These are phyloP conservation scores for Posidonia oceanica DNA, from an alignment of 116 monocot genomes.

Conservation along the genomic window DNA sequence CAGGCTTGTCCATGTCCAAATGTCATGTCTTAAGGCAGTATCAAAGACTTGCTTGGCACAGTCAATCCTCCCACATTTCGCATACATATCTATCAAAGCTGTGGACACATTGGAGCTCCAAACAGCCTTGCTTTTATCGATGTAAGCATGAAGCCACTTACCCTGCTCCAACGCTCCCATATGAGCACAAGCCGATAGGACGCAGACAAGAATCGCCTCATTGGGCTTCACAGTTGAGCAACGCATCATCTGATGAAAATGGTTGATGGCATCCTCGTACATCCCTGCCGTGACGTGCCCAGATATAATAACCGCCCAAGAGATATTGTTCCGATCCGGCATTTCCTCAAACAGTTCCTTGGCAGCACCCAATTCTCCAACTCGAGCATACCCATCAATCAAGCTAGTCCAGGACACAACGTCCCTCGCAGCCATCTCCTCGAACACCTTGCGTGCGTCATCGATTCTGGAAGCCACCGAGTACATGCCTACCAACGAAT, in stretches of 20 bases:
- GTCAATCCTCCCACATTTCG: slow-evolving; percentile 42
- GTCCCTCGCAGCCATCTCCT: slow-evolving; percentile 36
- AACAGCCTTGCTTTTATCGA: slow-evolving; percentile 7
- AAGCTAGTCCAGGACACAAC: slow-evolving; percentile 44
- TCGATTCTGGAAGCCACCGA: slow-evolving; percentile 11
- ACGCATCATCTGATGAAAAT: slow-evolving; percentile 4
- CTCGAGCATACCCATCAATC: slow-evolving; percentile 28
- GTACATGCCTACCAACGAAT: slow-evolving; percentile 29
- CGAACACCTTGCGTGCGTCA: slow-evolving; percentile 21
- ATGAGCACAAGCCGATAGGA: slow-evolving; percentile 45
- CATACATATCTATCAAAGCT: slow-evolving; percentile 56
- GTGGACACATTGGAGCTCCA: slow-evolving; percentile 23
- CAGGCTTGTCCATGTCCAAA: slow-evolving; percentile 49
- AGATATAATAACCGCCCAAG: slow-evolving; percentile 46
- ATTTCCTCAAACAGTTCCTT: slow-evolving; percentile 28
- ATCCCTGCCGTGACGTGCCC: slow-evolving; percentile 27
- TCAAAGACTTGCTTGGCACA: slow-evolving; percentile 38
- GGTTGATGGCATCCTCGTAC: slow-evolving; percentile 25
- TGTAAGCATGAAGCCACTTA: slow-evolving; percentile 48
- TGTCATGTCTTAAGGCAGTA: slow-evolving; percentile 12
- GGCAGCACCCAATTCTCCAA: slow-evolving; percentile 12
- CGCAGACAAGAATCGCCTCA: slow-evolving; percentile 28
- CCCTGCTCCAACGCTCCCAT: slow-evolving; percentile 44
- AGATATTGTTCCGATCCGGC: slow-evolving; percentile 29
- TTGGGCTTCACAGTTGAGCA: slow-evolving; percentile 13